These are phyloP conservation scores for Zymoseptoria passerinii DNA, from an alignment of 2,329 filamentous ascomycete species.

Conservation along the genomic window DNA sequence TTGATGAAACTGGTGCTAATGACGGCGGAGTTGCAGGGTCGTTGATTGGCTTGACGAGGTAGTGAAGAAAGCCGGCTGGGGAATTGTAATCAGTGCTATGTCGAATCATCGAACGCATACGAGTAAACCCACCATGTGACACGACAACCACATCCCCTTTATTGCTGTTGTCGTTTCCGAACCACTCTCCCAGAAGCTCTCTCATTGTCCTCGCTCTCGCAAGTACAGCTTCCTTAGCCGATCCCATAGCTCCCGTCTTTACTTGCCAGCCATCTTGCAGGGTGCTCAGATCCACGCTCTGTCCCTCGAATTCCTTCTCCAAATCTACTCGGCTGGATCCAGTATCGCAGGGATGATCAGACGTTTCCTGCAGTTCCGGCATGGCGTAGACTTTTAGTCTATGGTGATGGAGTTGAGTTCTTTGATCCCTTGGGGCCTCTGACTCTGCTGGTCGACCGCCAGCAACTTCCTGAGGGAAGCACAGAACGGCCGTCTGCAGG, in stretches of 20 bases:
- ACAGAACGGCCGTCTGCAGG: conserved; percentile 62
- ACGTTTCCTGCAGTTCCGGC: conserved; percentile 72
- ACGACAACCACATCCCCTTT: conserved; percentile 67
- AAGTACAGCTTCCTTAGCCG: neutral
- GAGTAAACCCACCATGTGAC: conserved; percentile 53
- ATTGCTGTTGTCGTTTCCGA: neutral
- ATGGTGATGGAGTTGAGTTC: conserved; percentile 18
- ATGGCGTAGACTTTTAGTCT: conserved; percentile 54
- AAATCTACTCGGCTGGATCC: conserved; percentile 54
- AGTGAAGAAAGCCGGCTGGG: conserved; percentile 62
- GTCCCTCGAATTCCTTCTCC: conserved; percentile 50
- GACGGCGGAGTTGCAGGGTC: neutral
- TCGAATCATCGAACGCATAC: neutral
- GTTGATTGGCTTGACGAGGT: conserved; percentile 56
- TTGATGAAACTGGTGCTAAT: neutral
- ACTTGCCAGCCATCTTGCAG: conserved; percentile 60
- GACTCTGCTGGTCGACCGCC: neutral
- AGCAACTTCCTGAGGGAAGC: neutral
- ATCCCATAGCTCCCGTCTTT: conserved; percentile 44
- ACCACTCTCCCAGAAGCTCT: neutral
- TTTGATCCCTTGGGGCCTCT: conserved; percentile 28
- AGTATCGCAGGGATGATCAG: conserved; percentile 65
- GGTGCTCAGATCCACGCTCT: conserved; percentile 54
- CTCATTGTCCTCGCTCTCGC: neutral
- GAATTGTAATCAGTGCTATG: neutral